Percentiles rank a stretch among this genome's conserved stretches.
phyloP scores from a whole-genome alignment of 257 asterid species.

The Solanum virginianum region DNA sequence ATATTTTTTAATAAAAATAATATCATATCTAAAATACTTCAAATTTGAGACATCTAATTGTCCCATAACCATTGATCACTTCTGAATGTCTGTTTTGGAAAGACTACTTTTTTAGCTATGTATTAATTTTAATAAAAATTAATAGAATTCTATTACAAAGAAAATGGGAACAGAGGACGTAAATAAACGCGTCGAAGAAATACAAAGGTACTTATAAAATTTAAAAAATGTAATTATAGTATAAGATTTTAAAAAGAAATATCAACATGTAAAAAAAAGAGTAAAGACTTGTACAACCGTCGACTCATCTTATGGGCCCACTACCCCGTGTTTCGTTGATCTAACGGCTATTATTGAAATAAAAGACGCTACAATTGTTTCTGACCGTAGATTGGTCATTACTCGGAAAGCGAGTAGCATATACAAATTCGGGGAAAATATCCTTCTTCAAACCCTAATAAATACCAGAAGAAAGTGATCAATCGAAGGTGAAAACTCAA shows the following conservation, averaged over 20 bases:
- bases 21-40: too few relatives aligned
- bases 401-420: neutral
- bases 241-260: neutral
- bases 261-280: neutral
- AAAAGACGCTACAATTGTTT: neutral
- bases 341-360: neutral
- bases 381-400: neutral
- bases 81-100: neutral
- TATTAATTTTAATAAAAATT: neutral
- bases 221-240: neutral
- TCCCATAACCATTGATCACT: neutral
- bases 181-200: neutral
- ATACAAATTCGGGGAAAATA: neutral
- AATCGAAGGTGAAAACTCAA: neutral
- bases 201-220: neutral
- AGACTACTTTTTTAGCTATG: neutral
- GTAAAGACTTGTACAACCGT: neutral
- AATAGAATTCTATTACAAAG: neutral
- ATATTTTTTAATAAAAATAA: too few relatives aligned
- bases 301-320: neutral
- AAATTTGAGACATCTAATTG: too few relatives aligned
- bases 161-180: neutral
- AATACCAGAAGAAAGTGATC: neutral
- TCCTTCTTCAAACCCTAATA: neutral
- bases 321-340: neutral